Percentiles rank a stretch among this genome's conserved stretches.
Conservation (phyloP, 257 asterid species). For the Craterostigma plantagineum region DNA sequence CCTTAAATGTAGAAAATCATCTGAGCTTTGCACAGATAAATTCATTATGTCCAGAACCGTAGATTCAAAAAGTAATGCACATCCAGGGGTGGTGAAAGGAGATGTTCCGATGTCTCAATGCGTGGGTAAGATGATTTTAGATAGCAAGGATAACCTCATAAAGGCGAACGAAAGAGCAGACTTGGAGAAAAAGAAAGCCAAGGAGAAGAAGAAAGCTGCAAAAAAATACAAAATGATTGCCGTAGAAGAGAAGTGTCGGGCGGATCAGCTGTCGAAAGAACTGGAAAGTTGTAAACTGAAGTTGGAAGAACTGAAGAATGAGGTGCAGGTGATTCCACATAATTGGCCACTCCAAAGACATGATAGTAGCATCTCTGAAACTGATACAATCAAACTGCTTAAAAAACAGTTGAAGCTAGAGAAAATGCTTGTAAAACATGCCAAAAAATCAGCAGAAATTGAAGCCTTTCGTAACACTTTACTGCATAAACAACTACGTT, state of each 20-base stretch:
- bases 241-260: constrained; percentile 33
- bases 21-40: constrained; percentile 11
- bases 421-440: constrained; percentile 52
- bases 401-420: constrained; percentile 52
- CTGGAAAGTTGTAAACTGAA: constrained; percentile 33
- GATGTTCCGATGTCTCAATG: constrained; percentile 13
- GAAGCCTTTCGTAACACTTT: constrained; percentile 42
- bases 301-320: constrained; percentile 34
- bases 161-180: constrained; percentile 30
- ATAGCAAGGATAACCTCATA: constrained; percentile 20
- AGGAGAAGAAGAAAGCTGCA: constrained; percentile 35
- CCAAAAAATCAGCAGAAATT: constrained; percentile 37
- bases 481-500: constrained; percentile 34
- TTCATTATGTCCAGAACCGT: constrained; percentile 11
- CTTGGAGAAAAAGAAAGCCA: constrained; percentile 39
- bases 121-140: constrained; percentile 21
- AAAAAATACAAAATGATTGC: constrained; percentile 33
- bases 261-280: constrained; percentile 31
- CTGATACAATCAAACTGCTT: constrained; percentile 33
- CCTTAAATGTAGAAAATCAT: constrained; percentile 17
- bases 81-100: constrained; percentile 12
- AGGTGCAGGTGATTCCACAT: constrained; percentile 23
- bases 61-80: constrained; percentile 10
- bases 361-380: constrained; percentile 17
- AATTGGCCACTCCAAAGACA: constrained; percentile 11